Evolutionary conservation across 192 early-diverging fungal species (phyloP), one percentile per base, ranked within the genome.

Genomic region (Chytriomyces confervae): DNA sequence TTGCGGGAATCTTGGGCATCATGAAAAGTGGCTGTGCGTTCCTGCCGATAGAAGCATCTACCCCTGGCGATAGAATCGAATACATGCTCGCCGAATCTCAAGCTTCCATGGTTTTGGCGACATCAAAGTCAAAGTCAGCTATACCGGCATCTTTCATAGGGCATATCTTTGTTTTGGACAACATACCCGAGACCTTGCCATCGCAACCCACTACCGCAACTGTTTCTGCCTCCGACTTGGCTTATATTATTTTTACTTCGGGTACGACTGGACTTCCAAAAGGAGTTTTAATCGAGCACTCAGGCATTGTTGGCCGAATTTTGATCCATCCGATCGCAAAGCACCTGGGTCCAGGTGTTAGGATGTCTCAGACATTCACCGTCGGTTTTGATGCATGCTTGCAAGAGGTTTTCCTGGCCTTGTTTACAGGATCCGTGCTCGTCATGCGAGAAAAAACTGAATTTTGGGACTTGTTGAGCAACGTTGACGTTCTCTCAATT

Each of bases 231-330:
- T 36, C 36, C 36, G 36, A 36, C 36, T 36, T 36, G 36, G 36
- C 36, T 3, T 36, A 36, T 53, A 20, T 84, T 44, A 60, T 84
- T 47, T 79, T 84, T 62, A 84, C 78, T 5, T 84, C 82, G 9
- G 83, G 83, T 9, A 77, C 83, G 47, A 85, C 84, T 0, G 84
- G 84, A 13, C 78, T 27, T 24, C 84, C 84, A 62, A 85, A 85
- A 61, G 84, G 83, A 5, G 82, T 82, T 44, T 24, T 81, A 6
- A 57, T 85, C 20, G 8, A 7, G 6, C 84, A 85, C 45, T 16
- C 46, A 44, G 77, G 75, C 36, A 51, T 82, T 27, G 61, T 44
- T 51, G 66, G 84, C 36, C 0, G 36, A 48, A 57, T 67, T 50
- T 36, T 80, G 10, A 13, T 46, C 29, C 23, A 47, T 16, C 60